Evolutionary conservation across 2,329 filamentous ascomycete species (phyloP), one percentile per base, ranked within the genome.

Genomic region (Leptographium wingfieldii): DNA sequence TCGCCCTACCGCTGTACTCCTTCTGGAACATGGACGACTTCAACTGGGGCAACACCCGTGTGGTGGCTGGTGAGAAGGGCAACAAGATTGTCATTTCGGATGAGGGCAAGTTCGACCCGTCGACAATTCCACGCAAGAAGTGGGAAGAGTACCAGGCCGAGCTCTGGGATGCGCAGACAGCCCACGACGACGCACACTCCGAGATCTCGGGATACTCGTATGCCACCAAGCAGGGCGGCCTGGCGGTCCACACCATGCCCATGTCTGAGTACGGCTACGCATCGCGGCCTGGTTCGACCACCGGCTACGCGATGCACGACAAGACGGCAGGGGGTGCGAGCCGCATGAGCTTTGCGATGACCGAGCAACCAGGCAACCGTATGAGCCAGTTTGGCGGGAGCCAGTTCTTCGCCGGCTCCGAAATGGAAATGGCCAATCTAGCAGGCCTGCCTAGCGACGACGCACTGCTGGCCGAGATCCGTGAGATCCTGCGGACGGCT

Each of bases 1-100:
- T 95, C 64, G 91, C 82, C 61, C 80, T 99, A 53, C 94, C 94
- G 0, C 76, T 99, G 33, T 97, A 97, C 73, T 81, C 92, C 56
- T 99, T 99, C 82, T 99, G 94, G 94, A 83, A 96, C 76, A 97
- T 97, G 94, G 94, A 99, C 73, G 94, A 99, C 75, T 99, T 99
- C 82, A 89, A 88, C 68, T 99, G 94, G 94, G 94, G 94, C 74
- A 99, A 96, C 74, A 99, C 94, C 49, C 92, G 94, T 84, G 84
- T 99, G 61, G 91, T 99, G 65, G 94, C 89, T 9, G 94, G 94
- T 71, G 94, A 99, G 71, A 86, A 87, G 72, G 94, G 94, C 65
- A 87, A 90, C 71, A 92, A 96, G 78, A 78, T 97, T 63, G 84
- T 99, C 67, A 87, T 99, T 65, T 90, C 91, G 1, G 94, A 99